Evolutionary conservation across 495 filamentous ascomycete species (phyloP), one percentile per base, ranked within the genome.

Genomic region (Penicillium daleae): DNA sequence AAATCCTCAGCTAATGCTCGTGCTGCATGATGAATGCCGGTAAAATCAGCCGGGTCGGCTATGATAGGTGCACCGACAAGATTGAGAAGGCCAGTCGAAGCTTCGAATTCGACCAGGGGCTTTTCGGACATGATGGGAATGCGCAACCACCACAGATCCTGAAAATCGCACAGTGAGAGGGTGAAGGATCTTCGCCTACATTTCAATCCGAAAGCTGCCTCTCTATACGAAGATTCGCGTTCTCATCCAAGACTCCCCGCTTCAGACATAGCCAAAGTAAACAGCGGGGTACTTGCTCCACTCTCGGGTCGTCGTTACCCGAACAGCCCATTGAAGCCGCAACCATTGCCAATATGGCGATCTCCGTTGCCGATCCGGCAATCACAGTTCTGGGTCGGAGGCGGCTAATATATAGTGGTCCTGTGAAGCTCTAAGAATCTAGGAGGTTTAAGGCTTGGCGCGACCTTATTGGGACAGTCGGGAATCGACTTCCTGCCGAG

Each of bases 1-100:
- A 93, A 90, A 76, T 93, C 90, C n/a, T 77, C 70, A 1, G 88
- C 84, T 2, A 93, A 78, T 66, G 89, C 86, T 26, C 83, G 75
- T 10, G 85, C 87, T 9, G 87, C 90, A 39, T 88, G 82, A 55
- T 90, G 82, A 21, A 92, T 87, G 44, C 88, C 90, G 66, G 81
- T 84, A 74, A 81, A 90, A 63, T 92, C 89, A 46, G 81, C 59
- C 2, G 65, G 53, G 24, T 74, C 72, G 17, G 65, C 57, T 21
- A 73, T 19, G 17, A 71, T 52, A 3, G 40, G 26, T 13, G 62
- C 65, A 1, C 67, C 61, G 21, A 64, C 56, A 2, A 70, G 65
- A 32, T 39, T 48, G 37, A 62, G 24, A 2, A 57, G 51, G 8
- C 48, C 50, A 10, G 51, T 3, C 5, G 56, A 62, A 24, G n/a